Evolutionary conservation across 2,329 filamentous ascomycete genomes (phyloP).

Genomic region (Coniosporium tulheliwenetii): DNA sequence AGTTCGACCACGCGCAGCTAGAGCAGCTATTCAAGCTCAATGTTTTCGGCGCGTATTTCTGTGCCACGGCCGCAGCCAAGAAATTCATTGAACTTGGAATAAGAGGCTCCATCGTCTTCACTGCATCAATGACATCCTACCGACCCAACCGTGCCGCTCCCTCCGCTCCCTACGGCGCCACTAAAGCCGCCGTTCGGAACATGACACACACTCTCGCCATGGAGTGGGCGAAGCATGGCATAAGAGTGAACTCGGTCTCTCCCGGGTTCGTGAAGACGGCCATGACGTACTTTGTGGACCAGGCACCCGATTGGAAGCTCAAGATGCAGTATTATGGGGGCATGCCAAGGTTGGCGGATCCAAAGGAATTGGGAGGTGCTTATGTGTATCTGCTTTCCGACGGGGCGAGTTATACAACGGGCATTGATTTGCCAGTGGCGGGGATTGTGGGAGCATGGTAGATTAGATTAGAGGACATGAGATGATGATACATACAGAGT

Average conservation of each 20-base stretch:
- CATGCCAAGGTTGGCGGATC: too few relatives aligned
- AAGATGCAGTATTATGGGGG: too few relatives aligned
- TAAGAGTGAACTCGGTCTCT: constrained; percentile 21
- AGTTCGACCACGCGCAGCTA: constrained; percentile 33
- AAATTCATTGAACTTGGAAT: constrained; percentile 29
- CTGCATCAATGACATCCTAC: constrained; percentile 31
- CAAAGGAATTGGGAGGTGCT: too few relatives aligned
- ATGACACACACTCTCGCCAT: constrained; percentile 26
- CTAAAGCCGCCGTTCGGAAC: constrained; percentile 27
- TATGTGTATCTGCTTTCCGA: too few relatives aligned
- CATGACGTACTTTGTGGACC: constrained; percentile 26
- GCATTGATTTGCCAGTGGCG: too few relatives aligned
- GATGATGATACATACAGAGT: too few relatives aligned
- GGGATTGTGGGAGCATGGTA: too few relatives aligned
- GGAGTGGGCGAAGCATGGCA: constrained; percentile 22
- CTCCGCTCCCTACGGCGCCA: constrained; percentile 26
- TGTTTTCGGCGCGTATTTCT: constrained; percentile 28
- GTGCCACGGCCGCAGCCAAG: constrained; percentile 24
- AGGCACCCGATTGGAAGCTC: too few relatives aligned
- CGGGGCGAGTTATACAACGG: too few relatives aligned
- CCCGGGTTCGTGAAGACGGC: constrained; percentile 20
- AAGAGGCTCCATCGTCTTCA: constrained; percentile 31
- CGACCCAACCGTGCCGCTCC: constrained; percentile 24
- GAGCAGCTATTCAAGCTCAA: constrained; percentile 28
- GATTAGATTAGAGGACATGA: too few relatives aligned